These are phyloP conservation scores for Naganishia cerealis DNA, from an alignment of 1,284 basidiomycete species.

Conservation along the genomic window DNA sequence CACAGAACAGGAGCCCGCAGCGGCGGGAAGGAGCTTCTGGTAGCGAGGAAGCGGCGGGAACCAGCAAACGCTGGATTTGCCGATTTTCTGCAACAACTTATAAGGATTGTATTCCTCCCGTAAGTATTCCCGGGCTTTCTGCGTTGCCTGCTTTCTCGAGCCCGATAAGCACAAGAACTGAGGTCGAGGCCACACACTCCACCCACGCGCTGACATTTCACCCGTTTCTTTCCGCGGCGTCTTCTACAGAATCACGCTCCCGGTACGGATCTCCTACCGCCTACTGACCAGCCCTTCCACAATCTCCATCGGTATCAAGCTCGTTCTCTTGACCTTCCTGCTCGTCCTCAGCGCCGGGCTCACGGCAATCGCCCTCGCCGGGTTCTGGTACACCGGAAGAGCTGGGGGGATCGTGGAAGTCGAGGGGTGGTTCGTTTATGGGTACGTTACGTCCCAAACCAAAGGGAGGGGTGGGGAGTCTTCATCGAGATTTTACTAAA, in stretches of 20 bases:
- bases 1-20: too few species aligned
- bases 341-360: conserved; percentile 44
- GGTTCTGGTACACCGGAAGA: conserved; percentile 53
- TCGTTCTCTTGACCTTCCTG: conserved; percentile 44
- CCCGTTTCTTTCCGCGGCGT: neutral
- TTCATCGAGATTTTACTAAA: too few species aligned
- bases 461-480: too few species aligned
- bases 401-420: conserved; percentile 49
- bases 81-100: conserved; percentile 43
- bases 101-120: conserved; percentile 42
- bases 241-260: conserved; percentile 43
- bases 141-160: too few species aligned
- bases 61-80: conserved; percentile 36
- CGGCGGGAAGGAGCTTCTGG: too few species aligned
- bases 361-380: conserved; percentile 49
- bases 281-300: conserved; percentile 50
- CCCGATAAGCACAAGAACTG: too few species aligned
- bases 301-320: conserved; percentile 47
- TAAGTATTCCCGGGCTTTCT: conserved; percentile 39
- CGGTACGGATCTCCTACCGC: conserved; percentile 42
- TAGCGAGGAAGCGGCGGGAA: neutral
- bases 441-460: conserved; percentile 39
- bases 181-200: too few species aligned
- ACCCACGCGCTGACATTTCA: neutral
- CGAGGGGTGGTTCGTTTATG: conserved; percentile 54